Conservation (phyloP, 345 rosid species). For the Microcos paniculata region DNA sequence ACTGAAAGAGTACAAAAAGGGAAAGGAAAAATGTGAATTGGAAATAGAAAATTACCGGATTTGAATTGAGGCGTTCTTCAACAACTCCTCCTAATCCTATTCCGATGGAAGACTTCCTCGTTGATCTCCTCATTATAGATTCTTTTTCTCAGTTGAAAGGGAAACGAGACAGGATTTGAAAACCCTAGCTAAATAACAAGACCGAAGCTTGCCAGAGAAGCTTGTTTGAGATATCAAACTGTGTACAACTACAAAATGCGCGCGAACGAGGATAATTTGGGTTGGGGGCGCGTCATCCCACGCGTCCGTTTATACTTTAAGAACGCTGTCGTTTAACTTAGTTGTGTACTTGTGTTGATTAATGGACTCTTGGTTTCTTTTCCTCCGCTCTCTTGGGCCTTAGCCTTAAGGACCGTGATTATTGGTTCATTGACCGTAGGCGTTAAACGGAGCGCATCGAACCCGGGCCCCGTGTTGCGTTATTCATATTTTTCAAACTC, state of each 20-base stretch:
- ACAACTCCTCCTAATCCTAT: conserved; percentile 12
- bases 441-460: no score
- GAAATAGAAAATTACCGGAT: conserved; percentile 2
- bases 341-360: no score
- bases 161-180: not conserved
- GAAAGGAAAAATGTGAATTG: not conserved
- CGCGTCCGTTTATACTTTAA: not conserved
- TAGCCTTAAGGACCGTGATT: no score
- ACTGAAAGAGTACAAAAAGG: not conserved
- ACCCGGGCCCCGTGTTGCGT: no score
- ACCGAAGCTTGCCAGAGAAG: conserved; percentile 9
- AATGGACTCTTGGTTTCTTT: no score
- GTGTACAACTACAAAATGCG: not conserved
- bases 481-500: no score
- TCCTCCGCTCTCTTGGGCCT: no score
- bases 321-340: not conserved
- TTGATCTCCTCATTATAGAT: conserved; percentile 22
- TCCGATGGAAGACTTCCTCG: conserved; percentile 22
- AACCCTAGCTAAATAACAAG: no score
- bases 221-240: not conserved
- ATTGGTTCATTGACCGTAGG: no score
- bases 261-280: not conserved
- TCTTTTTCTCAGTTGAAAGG: not conserved
- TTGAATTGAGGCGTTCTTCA: conserved; percentile 6
- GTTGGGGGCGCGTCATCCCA: conserved; percentile 10